phyloP scores from a whole-genome alignment of 2,329 filamentous ascomycete genomes.

The Didymella arachidicola region DNA sequence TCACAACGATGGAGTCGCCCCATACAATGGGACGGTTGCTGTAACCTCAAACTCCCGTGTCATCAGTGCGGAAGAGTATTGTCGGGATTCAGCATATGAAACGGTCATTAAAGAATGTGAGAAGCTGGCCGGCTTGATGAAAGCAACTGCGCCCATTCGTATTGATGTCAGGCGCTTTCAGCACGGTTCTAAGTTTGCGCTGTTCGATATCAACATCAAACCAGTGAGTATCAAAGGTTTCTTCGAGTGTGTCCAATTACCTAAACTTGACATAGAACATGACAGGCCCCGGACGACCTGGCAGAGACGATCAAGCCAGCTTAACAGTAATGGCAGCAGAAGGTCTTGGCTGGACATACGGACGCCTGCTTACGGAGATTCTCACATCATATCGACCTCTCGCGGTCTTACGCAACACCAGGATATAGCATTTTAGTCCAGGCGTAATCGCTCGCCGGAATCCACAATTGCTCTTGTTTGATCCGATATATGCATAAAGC shows the following conservation, averaged over 20 bases:
- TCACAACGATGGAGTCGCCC: conserved; percentile 57
- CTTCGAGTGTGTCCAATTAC: not conserved
- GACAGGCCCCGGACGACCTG: conserved; percentile 58
- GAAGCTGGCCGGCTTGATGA: conserved; percentile 50
- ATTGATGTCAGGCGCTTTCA: conserved; percentile 57
- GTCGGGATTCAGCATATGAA: not conserved
- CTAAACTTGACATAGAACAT: conserved; percentile 50
- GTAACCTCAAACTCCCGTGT: conserved; percentile 58
- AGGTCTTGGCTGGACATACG: conserved; percentile 56
- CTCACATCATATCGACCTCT: conserved; percentile 2
- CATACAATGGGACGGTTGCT: conserved; percentile 59
- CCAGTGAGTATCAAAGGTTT: conserved; percentile 48
- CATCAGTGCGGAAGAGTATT: conserved; percentile 49
- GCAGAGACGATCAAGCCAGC: conserved; percentile 59
- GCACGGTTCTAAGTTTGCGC: conserved; percentile 49
- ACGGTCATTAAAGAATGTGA: conserved; percentile 22
- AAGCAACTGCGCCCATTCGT: conserved; percentile 55
- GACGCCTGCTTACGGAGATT: not conserved
- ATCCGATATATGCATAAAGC: not conserved
- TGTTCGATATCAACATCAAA: conserved; percentile 64
- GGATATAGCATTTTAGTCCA: not conserved
- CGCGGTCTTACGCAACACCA: not conserved
- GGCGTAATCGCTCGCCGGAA: too few relatives aligned
- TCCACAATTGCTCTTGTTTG: too few relatives aligned
- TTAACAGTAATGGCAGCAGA: conserved; percentile 56